Base-by-base conservation (phyloP, 768 basidiomycete species). In the Porpolomopsis calyptriformis region DNA sequence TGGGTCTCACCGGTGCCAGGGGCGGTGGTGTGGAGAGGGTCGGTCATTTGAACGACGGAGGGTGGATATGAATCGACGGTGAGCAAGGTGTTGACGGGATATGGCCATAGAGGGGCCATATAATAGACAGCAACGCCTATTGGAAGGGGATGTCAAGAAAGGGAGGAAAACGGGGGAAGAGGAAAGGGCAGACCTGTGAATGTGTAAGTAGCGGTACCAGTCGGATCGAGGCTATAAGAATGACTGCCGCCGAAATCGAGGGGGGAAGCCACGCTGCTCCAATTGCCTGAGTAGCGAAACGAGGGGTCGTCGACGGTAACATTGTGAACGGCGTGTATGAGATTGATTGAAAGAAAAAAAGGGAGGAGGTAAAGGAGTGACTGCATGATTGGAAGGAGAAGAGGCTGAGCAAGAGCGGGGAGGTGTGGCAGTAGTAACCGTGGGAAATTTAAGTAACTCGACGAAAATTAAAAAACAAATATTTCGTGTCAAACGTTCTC, bases 81-180 rank as follows among this genome's bases (percentile, higher is more conserved):
- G 11, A 53, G 22, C 8, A 38, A 31, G 7, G 50, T 33, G 31
- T 45, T 46, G 26, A 53, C 50, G 24, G 40, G 12, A 31, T 53
- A 53, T 8, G 53, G 53, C 53, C 53, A 53, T 26, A 38, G 7
- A 9, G 53, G 12, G 12, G 50, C 43, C 24, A 49, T 11, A 33
- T 45, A 51, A 35, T 51, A 53, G 4, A 53, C 34, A 11, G 53
- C 53, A n/a, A 47, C 37, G n/a, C 53, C 53, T 53, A 37, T 14
- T 5, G 23, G 18, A n/a, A n/a, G n/a, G n/a, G n/a, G n/a, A n/a
- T n/a, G n/a, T n/a, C 11, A 4, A 33, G 16, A 20, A 41, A 18
- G 4, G 24, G 29, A 34, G 18, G 19, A 16, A 24, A 19, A 20
- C 2, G n/a, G 14, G 8, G 18, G 29, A 2, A 25, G 24, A 41